A percentile compares a stretch with the other conserved stretches of the same genome.
These are phyloP conservation scores for Ophiostoma piceae DNA, from an alignment of 2,329 filamentous ascomycete genomes.

Conservation along the genomic window DNA sequence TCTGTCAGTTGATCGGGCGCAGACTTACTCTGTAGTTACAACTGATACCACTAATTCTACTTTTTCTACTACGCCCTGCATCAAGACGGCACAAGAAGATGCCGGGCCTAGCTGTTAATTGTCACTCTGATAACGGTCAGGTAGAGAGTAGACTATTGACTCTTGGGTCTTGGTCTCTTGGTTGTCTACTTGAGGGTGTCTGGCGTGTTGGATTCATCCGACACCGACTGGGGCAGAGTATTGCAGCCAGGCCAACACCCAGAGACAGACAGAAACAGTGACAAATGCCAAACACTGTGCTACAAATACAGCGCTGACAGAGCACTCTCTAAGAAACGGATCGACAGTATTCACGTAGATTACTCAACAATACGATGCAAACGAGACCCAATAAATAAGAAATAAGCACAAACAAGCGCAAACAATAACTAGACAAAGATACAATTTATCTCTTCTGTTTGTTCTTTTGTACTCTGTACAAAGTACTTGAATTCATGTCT, in stretches of 20 bases:
- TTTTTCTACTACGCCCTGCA: constrained; percentile 3
- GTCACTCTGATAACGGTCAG: not conserved
- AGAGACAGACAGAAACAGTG: too few relatives aligned
- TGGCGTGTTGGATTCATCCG: not conserved
- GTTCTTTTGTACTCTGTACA: too few relatives aligned
- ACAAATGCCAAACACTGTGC: too few relatives aligned
- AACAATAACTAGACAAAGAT: not conserved
- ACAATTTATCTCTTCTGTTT: too few relatives aligned
- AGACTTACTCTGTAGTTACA: not conserved
- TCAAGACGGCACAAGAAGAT: constrained; percentile 6
- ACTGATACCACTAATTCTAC: not conserved
- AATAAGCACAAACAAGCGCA: not conserved
- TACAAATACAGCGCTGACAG: too few relatives aligned
- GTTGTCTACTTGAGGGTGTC: not conserved
- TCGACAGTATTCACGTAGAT: not conserved
- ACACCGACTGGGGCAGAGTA: not conserved
- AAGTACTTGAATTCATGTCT: not conserved
- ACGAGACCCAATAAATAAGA: constrained; percentile 13
- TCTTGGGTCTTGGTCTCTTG: not conserved
- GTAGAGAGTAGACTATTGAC: not conserved
- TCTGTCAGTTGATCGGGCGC: too few relatives aligned
- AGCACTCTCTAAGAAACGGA: too few relatives aligned
- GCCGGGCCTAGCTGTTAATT: not conserved
- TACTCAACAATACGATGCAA: constrained; percentile 6
- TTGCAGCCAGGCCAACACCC: not conserved